Conservation (phyloP, 1,284 basidiomycete species). For the Sporisorium graminicola region DNA sequence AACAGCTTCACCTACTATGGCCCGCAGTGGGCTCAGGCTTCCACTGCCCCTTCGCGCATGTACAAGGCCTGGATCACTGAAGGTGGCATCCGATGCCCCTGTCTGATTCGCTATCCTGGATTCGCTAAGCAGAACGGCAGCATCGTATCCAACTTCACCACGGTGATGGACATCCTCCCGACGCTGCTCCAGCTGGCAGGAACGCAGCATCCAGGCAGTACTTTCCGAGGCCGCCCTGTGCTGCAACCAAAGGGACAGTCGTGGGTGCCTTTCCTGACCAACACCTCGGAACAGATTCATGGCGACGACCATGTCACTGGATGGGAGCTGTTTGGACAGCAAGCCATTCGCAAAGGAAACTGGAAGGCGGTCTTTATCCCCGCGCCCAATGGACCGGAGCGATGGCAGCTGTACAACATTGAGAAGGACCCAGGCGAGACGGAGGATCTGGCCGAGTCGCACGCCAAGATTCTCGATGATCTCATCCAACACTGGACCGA, state of each 20-base stretch:
- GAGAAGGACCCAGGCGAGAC: slow-evolving; percentile 62
- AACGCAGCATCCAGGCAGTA: slow-evolving; percentile 22
- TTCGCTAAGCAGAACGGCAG: slow-evolving; percentile 2
- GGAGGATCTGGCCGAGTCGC: slow-evolving; percentile 50
- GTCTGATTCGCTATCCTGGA: slow-evolving; percentile 17
- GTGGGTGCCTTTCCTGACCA: slow-evolving; percentile 36
- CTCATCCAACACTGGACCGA: slow-evolving; percentile 38
- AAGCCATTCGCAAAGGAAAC: slow-evolving; percentile 58
- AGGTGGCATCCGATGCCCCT: slow-evolving; percentile 65
- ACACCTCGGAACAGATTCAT: slow-evolving; percentile 15
- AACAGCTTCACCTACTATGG: slow-evolving; percentile 61
- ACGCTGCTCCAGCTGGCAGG: slow-evolving; percentile 67
- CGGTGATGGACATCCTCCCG: slow-evolving; percentile 69
- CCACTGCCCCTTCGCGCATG: slow-evolving; percentile 64
- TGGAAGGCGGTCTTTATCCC: slow-evolving; percentile 60
- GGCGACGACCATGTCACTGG: slow-evolving; percentile 32
- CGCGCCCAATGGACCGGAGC: slow-evolving; percentile 26
- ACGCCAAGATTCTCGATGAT: slow-evolving; percentile 48
- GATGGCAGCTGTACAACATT: slow-evolving; percentile 65
- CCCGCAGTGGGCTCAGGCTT: slow-evolving; percentile 64
- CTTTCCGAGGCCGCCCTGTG: slow-evolving; percentile 17
- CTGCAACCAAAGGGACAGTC: slow-evolving; percentile 17
- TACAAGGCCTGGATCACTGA: slow-evolving; percentile 66
- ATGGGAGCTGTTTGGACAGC: slow-evolving; percentile 56
- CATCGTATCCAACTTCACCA: slow-evolving; percentile 58